phyloP scores from a whole-genome alignment of 1,284 basidiomycete species.

The Pyrrhoderma noxium region DNA sequence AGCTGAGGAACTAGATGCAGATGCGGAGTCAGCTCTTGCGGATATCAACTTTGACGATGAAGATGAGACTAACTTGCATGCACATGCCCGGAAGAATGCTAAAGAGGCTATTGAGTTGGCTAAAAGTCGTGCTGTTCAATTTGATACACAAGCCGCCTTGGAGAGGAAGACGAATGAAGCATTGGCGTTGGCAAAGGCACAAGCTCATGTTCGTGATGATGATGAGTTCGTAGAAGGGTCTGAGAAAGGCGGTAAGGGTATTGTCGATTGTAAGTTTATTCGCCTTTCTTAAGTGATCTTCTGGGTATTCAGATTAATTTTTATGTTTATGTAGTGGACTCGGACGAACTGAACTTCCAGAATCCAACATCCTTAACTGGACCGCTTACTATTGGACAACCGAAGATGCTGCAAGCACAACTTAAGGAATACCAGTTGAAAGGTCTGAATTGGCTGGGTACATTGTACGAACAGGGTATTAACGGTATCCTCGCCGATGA shows the following conservation, averaged over 20 bases:
- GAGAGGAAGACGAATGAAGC: conserved; percentile 79
- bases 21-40: conserved; percentile 39
- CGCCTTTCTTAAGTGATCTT: conserved; percentile 4
- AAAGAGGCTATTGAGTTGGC: conserved; percentile 85
- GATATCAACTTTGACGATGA: conserved; percentile 96
- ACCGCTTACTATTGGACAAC: conserved; percentile 82
- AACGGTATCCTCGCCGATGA: conserved; percentile 98
- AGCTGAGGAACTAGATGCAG: conserved; percentile 48
- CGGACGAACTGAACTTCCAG: conserved; percentile 98
- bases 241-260: conserved; percentile 29
- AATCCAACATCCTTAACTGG: conserved; percentile 94
- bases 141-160: conserved; percentile 76
- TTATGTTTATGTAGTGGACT: conserved; percentile 57
- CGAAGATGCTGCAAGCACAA: conserved; percentile 94
- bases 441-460: conserved; percentile 97
- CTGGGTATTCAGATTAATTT: conserved; percentile 12
- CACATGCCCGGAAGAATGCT: conserved; percentile 85
- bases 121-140: conserved; percentile 74
- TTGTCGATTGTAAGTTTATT: conserved; percentile 59
- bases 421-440: conserved; percentile 99
- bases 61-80: conserved; percentile 84
- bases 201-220: conserved; percentile 49
- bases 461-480: conserved; percentile 98
- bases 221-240: conserved; percentile 30
- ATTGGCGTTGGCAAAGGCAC: conserved; percentile 58